Conservation (phyloP, 495 filamentous ascomycete species). For the Penicillium malachiteum region DNA sequence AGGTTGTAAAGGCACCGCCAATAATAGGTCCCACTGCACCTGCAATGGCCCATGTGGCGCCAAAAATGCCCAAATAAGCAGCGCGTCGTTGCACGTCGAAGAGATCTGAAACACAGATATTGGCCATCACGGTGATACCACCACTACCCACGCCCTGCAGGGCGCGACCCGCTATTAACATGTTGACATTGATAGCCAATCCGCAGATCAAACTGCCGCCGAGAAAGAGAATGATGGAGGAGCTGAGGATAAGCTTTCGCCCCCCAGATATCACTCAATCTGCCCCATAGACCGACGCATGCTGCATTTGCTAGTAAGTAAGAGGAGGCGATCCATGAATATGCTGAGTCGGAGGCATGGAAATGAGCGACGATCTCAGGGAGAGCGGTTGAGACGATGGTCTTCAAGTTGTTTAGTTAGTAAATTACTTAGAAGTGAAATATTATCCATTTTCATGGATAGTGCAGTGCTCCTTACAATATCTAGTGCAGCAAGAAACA, state of each 20-base stretch:
- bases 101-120: slow-evolving; percentile 69
- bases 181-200: slow-evolving; percentile 56
- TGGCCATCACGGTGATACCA: slow-evolving; percentile 68
- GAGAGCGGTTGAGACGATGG: slow-evolving; percentile 54
- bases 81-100: slow-evolving; percentile 52
- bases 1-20: slow-evolving; percentile 47
- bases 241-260: slow-evolving; percentile 66
- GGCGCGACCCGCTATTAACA: slow-evolving; percentile 66
- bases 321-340: slow-evolving; percentile 54
- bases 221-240: slow-evolving; percentile 64
- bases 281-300: slow-evolving; percentile 52
- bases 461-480: neutral
- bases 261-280: slow-evolving; percentile 75
- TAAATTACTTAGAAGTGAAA: neutral
- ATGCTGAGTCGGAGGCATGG: slow-evolving; percentile 41
- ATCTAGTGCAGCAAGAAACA: slow-evolving; percentile 3
- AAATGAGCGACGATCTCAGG: slow-evolving; percentile 49
- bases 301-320: slow-evolving; percentile 37
- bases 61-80: slow-evolving; percentile 1
- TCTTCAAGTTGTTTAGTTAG: slow-evolving; percentile 13
- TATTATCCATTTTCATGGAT: neutral
- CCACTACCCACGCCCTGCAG: slow-evolving; percentile 72
- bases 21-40: slow-evolving; percentile 39
- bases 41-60: slow-evolving; percentile 4
- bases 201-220: slow-evolving; percentile 62